Evolutionary conservation across 169 alveolate species (phyloP), one percentile per base, ranked within the genome.

Genomic region (Babesia bigemina): DNA sequence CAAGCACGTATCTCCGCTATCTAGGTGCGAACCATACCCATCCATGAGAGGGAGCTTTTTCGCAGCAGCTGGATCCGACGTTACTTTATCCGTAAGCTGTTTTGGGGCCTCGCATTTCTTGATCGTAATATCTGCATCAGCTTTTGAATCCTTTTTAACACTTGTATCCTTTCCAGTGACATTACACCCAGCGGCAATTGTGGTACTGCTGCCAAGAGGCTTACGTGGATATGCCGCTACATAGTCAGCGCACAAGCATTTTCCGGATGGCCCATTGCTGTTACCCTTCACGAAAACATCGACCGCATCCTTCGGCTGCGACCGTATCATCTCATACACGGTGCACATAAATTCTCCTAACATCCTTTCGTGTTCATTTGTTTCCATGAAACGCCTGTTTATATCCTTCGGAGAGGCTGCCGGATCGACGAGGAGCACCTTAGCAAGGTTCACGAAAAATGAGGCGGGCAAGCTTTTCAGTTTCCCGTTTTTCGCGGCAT

Each of bases 271-370:
- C 6, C 66, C 66, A 22, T 7, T 28, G 66, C 26, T 58, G 49
- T 58, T 9, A n/a, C 66, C 9, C 24, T 42, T 11, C 13, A 58
- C 49, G 49, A 58, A 58, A 9, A 26, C 17, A 42, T 63, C 60
- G 7, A 63, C 60, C 13, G 33, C 58, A 21, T 29, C 10, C 58
- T 48, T 48, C n/a, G 77, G 29, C 21, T 55, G 63, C 10, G 21
- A 4, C 22, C 53, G 11, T 21, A 58, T 24, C 63, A 69, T 69
- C 21, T 69, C 57, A 76, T 69, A 69, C 2, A 69, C 74, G 12
- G 77, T 21, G 47, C 22, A 55, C 53, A 69, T 14, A 58, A 14
- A 69, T 21, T 29, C 57, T 13, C 75, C 52, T 14, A 69, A 26
- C 36, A 52, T 4, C 47, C 49, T 11, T 10, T 58, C 66, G 2